Percentiles rank a stretch among this genome's conserved stretches.
Conservation (phyloP, 2,329 filamentous ascomycete genomes). For the Pseudogymnoascus sp. region DNA sequence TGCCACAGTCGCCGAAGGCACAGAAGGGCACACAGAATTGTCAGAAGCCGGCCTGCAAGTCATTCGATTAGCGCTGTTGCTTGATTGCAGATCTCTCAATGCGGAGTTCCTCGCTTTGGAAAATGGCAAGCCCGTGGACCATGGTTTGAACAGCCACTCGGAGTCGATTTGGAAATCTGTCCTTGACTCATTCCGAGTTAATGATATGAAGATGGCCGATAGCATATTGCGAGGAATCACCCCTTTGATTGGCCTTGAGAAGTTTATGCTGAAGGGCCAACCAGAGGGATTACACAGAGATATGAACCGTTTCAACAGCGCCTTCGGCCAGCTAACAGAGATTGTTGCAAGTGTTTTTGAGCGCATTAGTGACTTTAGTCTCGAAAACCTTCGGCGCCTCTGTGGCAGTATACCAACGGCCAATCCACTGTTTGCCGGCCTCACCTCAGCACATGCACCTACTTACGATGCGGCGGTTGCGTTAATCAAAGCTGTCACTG, state of each 20-base stretch:
- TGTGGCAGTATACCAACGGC: conserved; percentile 41
- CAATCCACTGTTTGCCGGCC: conserved; percentile 67
- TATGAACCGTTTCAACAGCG: conserved; percentile 70
- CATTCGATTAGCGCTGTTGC: conserved; percentile 57
- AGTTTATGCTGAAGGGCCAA: conserved; percentile 41
- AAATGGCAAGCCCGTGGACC: conserved; percentile 53
- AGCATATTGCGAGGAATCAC: conserved; percentile 55
- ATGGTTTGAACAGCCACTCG: conserved; percentile 63
- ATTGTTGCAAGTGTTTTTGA: conserved; percentile 70
- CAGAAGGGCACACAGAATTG: conserved; percentile 44
- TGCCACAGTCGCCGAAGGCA: conserved; percentile 39
- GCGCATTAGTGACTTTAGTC: conserved; percentile 68
- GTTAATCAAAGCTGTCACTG: conserved; percentile 75
- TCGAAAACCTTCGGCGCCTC: conserved; percentile 60
- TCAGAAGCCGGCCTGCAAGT: conserved; percentile 54
- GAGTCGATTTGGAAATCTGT: conserved; percentile 73
- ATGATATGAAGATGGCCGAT: conserved; percentile 66
- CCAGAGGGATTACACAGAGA: conserved; percentile 31
- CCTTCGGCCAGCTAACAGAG: conserved; percentile 55
- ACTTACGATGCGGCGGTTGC: conserved; percentile 76
- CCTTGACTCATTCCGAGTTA: conserved; percentile 58
- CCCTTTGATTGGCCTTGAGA: conserved; percentile 68
- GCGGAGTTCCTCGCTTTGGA: conserved; percentile 63
- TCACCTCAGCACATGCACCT: conserved; percentile 73
- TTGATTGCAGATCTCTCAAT: conserved; percentile 65